A percentile compares a stretch with the other conserved stretches of the same genome.
These are phyloP conservation scores for Volvox africanus DNA, from an alignment of 139 green algal species.

Conservation along the genomic window DNA sequence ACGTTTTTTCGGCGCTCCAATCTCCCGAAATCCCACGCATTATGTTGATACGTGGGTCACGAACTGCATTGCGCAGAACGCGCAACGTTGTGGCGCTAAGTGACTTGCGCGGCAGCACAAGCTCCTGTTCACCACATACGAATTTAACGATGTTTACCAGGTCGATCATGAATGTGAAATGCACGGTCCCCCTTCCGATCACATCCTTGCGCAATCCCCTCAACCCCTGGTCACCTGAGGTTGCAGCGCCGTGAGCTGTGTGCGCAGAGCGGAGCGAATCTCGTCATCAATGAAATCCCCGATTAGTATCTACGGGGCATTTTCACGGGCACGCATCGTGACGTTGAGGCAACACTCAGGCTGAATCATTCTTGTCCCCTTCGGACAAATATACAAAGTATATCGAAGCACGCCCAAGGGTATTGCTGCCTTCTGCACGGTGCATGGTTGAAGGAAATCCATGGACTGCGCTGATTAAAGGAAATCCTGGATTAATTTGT, in stretches of 20 bases:
- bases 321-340: neutral
- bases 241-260: constrained; percentile 78
- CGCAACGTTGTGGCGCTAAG: constrained; percentile 57
- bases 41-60: constrained; percentile 56
- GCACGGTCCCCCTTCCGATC: too few relatives aligned
- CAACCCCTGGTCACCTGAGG: constrained; percentile 54
- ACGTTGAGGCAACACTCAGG: too few relatives aligned
- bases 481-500: too few relatives aligned
- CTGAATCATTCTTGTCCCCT: too few relatives aligned
- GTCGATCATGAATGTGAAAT: too few relatives aligned
- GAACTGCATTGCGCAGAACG: constrained; percentile 57
- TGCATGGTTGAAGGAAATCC: too few relatives aligned
- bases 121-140: constrained; percentile 66
- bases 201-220: too few relatives aligned
- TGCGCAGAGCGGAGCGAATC: constrained; percentile 77
- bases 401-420: too few relatives aligned
- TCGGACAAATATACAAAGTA: too few relatives aligned
- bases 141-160: too few relatives aligned
- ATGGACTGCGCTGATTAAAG: too few relatives aligned
- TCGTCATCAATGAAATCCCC: constrained; percentile 77
- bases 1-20: constrained; percentile 18
- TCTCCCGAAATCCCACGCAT: constrained; percentile 49
- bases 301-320: constrained; percentile 53
- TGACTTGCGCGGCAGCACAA: constrained; percentile 75
- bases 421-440: too few relatives aligned